Evolutionary conservation across 768 basidiomycete genomes (phyloP).

Genomic region (Termitomyces eurrhizus): DNA sequence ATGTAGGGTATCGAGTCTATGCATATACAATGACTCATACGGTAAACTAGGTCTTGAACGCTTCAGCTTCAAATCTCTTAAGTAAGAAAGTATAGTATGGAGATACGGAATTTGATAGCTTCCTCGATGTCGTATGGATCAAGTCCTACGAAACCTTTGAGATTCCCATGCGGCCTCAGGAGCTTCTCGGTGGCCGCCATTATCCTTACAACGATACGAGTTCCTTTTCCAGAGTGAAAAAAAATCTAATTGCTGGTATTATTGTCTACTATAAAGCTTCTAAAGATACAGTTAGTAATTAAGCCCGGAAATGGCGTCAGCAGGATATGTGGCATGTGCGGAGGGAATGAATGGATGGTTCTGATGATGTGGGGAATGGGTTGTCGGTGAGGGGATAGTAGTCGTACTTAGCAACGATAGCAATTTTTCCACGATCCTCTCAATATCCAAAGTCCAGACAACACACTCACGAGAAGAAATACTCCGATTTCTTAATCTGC

Average conservation of each 20-base stretch:
- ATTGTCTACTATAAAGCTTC: background rate
- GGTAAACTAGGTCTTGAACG: no score
- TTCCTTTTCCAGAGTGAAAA: background rate
- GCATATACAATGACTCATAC: background rate
- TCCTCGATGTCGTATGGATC: no score
- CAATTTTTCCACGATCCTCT: background rate
- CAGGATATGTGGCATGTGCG: background rate
- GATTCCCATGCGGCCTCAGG: no score
- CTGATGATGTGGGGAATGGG: background rate
- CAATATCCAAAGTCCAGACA: background rate
- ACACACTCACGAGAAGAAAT: conserved; percentile 83
- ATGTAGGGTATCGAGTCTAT: no score
- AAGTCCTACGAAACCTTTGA: no score
- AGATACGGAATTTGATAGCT: no score
- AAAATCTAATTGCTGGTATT: conserved; percentile 5
- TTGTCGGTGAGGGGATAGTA: background rate
- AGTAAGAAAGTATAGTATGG: no score
- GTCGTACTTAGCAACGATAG: background rate
- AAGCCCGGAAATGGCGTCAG: background rate
- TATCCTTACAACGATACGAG: no score
- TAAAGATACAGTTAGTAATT: conserved; percentile 9
- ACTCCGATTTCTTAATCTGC: conserved; percentile 74
- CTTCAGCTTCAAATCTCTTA: no score
- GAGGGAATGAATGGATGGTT: conserved; percentile 1
- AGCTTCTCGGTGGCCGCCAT: no score